Evolutionary conservation across 768 basidiomycete genomes (phyloP), one percentile per base, ranked within the genome.

Genomic region (Amanita polypyramis): DNA sequence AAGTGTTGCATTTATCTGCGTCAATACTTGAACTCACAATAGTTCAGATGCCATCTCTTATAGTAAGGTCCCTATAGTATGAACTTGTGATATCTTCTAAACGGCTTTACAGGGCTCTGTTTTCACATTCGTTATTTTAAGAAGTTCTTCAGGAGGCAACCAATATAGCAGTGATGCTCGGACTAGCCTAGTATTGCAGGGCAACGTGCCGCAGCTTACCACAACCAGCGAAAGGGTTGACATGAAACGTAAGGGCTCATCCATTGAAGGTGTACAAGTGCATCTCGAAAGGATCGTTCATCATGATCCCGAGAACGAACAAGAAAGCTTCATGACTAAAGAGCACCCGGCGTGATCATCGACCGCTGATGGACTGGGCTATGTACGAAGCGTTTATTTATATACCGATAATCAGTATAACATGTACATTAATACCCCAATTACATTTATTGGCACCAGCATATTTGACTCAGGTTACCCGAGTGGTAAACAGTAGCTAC

Each of bases 31-130:
- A 30, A n/a, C 8, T 14, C 20, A 36, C 11, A 3, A 6, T 23
- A 25, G n/a, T 12, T 21, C 25, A 47, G 46, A 38, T 47, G 46
- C 37, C 46, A 9, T 37, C 46, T 5, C 19, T 47, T 19, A 47
- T 47, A 35, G 46, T 47, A 20, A 25, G 25, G 7, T 27, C 25
- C 11, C n/a, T 15, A 36, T 27, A 30, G 10, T 32, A 27, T 7
- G 25, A 27, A 27, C 25, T 27, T 27, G 4, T 27, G 25, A 27
- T 7, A 7, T 4, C 7, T 27, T 27, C 25, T 7, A 27, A 30
- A 20, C 17, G 15, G 2, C 8, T n/a, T 14, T 25, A 9, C 27
- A 47, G 46, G 46, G 46, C 12, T 15, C 27, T 3, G 46, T 47
- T 0, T 47, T 47, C 38, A 47, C 38, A 11, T 29, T 39, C 15